Evolutionary conservation across 371 early-diverging fungal species (phyloP), one percentile per base, ranked within the genome.

Genomic region (Rhizopus microsporus): DNA sequence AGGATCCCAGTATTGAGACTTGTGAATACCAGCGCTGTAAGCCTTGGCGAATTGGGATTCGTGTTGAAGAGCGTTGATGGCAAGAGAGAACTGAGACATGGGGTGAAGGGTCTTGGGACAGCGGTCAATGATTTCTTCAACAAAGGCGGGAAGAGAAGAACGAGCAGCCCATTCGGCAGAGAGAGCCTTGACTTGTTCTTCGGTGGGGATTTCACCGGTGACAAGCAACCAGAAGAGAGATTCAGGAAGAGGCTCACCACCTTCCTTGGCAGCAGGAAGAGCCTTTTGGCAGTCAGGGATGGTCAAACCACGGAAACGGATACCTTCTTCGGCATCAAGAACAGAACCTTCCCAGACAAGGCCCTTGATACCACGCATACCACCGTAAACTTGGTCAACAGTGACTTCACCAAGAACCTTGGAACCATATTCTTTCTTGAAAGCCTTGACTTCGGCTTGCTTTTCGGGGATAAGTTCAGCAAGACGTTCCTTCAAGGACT

Each of bases 331-430:
- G 60, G 98, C 84, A 77, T 98, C 98, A 60, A 98, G 86, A 40
- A 98, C 91, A 67, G 97, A 97, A 54, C 93, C 93, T 80, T 98
- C 98, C 93, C 93, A 96, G 71, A 98, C 84, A 68, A 98, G 87
- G 78, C 97, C 97, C 88, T 98, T 98, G 86, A 98, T 94, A 59
- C 97, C 98, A 78, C 98, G 93, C 97, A 97, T 97, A 75, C 98
- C 98, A 69, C 96, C 96, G 69, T 96, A 96, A 54, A 89, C 94
- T 92, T 95, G 95, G 80, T 98, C 95, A 63, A 98, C 95, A 39
- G 97, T 96, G 64, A 92, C 93, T 69, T 92, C 87, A 67, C 98
- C 98, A 54, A 97, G 84, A 50, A 87, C 87, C 83, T 93, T 90
- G 72, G 71, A 74, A 47, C 98, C 98, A 62, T 91, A 86, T 75